Evolutionary conservation across 495 filamentous ascomycete genomes (phyloP), one percentile per base, ranked within the genome.

Genomic region (Friedmanniomyces simplex): DNA sequence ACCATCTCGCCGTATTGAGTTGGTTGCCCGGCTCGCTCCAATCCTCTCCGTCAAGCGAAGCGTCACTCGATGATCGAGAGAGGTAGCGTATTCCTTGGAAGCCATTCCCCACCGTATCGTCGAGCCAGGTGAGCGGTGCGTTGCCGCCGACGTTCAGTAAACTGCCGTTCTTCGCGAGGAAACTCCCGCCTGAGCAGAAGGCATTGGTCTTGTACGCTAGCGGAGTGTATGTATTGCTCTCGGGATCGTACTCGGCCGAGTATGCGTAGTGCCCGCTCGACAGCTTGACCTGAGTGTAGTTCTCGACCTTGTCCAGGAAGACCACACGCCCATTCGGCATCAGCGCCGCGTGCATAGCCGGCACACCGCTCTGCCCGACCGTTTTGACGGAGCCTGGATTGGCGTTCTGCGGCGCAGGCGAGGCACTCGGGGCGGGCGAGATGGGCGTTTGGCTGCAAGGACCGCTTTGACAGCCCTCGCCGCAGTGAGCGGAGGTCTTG

Each of bases 221-320:
- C 3, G 76, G 69, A 10, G 75, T 73, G 42, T 68, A 67, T 24
- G 64, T 71, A 46, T 81, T 79, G 5, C 73, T 73, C 0, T 34
- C 58, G 1, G 81, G 79, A 65, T 84, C 74, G 52, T 82, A 84
- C 55, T 82, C 81, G 20, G 77, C 72, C 14, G 79, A 80, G 66
- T 80, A 82, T 1, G 81, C 81, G 55, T 74, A 81, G 42, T 76
- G 74, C 3, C 79, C 79, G 63, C 79, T 74, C 3, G 74, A 52
- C 7, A 81, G 68, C 60, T 70, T 77, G 20, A 83, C 59, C 54
- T 83, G 68, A 8, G 80, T 82, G 61, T 78, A 83, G 56, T 83
- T 77, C 58, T 84, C 81, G 14, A 84, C 71, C 60, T 84, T 84
- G 69, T 84, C 82, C 53, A 84, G 66, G 67, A 84, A 84, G 20